These are phyloP conservation scores for Sparassis latifolia DNA, from an alignment of 1,284 basidiomycete species.

Conservation along the genomic window DNA sequence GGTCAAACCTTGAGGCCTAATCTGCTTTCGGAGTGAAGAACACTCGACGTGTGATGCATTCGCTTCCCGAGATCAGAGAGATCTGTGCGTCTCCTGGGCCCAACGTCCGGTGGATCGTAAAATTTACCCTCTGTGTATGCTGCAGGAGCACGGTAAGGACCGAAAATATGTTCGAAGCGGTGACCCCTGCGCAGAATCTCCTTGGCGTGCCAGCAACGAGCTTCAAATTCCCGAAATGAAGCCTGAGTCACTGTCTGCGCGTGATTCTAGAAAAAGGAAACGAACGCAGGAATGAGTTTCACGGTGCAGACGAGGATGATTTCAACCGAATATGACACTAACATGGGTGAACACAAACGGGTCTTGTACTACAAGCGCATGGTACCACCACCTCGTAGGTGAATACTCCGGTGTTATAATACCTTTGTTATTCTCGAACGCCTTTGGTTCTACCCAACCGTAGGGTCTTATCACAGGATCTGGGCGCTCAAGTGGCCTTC, in stretches of 20 bases:
- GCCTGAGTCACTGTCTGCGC: neutral
- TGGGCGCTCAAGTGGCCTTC: too few species aligned
- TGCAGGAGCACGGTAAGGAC: neutral
- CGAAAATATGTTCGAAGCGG: neutral
- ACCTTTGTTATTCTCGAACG: too few species aligned
- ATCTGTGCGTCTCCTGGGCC: too few species aligned
- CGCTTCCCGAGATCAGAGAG: too few species aligned
- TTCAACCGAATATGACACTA: slow-evolving; percentile 1
- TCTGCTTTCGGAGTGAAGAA: too few species aligned
- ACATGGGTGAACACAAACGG: slow-evolving; percentile 45
- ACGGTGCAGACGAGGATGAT: neutral
- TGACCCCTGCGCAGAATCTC: neutral
- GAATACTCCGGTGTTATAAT: slow-evolving; percentile 10
- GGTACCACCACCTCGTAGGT: slow-evolving; percentile 7
- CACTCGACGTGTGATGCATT: too few species aligned
- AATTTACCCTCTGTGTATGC: too few species aligned
- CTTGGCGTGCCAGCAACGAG: neutral
- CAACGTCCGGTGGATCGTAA: too few species aligned
- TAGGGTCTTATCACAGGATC: too few species aligned
- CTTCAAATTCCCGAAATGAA: neutral
- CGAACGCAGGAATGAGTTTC: neutral
- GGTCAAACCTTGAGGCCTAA: too few species aligned
- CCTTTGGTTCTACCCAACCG: too few species aligned
- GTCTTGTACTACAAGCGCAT: slow-evolving; percentile 34
- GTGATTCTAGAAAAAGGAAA: neutral